A percentile compares a stretch with the other conserved stretches of the same genome.
Conservation (phyloP, 176 grass and related monocot species). For the Aegilops sharonensis region DNA sequence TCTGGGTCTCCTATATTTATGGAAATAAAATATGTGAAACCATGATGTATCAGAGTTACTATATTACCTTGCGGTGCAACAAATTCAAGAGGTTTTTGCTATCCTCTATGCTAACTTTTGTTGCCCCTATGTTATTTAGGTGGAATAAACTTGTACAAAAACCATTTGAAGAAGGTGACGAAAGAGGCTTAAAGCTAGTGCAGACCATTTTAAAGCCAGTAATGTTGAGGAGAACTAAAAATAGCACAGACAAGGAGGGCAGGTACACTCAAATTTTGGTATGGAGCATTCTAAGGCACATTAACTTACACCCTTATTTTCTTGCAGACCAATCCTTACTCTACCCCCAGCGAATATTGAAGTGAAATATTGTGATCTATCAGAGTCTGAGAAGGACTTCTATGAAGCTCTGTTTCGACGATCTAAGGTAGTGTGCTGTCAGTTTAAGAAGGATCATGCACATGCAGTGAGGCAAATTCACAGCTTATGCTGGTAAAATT, state of each 20-base stretch:
- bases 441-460: slow-evolving; percentile 2
- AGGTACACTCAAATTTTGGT: slow-evolving; percentile 41
- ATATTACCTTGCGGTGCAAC: not conserved
- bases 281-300: slow-evolving; percentile 19
- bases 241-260: slow-evolving; percentile 88
- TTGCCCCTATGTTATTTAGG: slow-evolving; percentile 41
- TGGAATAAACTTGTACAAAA: slow-evolving; percentile 98
- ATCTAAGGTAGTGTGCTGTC: slow-evolving; percentile 64
- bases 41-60: not conserved
- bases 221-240: slow-evolving; percentile 95
- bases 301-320: slow-evolving; percentile 32
- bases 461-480: slow-evolving; percentile 20
- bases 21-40: slow-evolving; percentile 2
- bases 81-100: not conserved
- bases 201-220: slow-evolving; percentile 91
- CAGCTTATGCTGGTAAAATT: slow-evolving; percentile 60
- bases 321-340: slow-evolving; percentile 75
- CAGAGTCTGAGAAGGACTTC: slow-evolving; percentile 92
- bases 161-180: slow-evolving; percentile 94
- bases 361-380: slow-evolving; percentile 90
- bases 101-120: slow-evolving; percentile 3
- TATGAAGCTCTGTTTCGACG: slow-evolving; percentile 86
- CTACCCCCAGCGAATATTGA: slow-evolving; percentile 86
- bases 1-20: slow-evolving; percentile 7
- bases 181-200: slow-evolving; percentile 86